These are phyloP conservation scores for Salix arbutifolia DNA, from an alignment of 345 rosid genomes.

Conservation along the genomic window DNA sequence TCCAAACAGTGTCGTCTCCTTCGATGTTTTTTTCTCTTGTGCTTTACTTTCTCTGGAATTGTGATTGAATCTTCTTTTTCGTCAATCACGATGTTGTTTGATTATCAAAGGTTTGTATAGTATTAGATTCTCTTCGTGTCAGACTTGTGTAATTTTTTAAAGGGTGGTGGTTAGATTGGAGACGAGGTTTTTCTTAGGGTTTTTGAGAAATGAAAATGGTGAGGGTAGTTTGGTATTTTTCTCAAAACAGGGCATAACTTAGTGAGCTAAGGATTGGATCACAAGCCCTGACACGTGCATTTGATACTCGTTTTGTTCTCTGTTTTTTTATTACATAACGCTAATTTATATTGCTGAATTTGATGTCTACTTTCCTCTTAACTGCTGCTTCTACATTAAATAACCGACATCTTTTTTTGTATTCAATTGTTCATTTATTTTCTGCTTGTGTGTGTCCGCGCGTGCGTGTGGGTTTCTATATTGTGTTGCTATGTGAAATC, in stretches of 20 bases:
- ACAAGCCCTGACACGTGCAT: constrained; percentile 12
- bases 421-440: not conserved
- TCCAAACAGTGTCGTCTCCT: not conserved
- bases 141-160: not conserved
- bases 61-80: not conserved
- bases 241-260: not conserved
- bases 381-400: not conserved
- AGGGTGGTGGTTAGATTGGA: not conserved
- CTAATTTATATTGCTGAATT: not conserved
- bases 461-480: not conserved
- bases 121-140: not conserved
- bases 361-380: not conserved
- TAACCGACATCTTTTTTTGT: not conserved
- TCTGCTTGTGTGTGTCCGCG: not conserved
- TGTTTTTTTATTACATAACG: not conserved
- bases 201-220: constrained; percentile 24
- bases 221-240: constrained; percentile 27
- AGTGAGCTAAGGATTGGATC: constrained; percentile 20
- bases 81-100: not conserved
- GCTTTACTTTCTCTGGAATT: not conserved
- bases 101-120: not conserved
- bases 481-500: not conserved
- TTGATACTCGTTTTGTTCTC: not conserved
- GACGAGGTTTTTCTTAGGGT: constrained; percentile 1
- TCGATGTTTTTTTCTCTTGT: not conserved